Base-by-base conservation (phyloP, 768 basidiomycete species). In the Podaxis sp. region DNA sequence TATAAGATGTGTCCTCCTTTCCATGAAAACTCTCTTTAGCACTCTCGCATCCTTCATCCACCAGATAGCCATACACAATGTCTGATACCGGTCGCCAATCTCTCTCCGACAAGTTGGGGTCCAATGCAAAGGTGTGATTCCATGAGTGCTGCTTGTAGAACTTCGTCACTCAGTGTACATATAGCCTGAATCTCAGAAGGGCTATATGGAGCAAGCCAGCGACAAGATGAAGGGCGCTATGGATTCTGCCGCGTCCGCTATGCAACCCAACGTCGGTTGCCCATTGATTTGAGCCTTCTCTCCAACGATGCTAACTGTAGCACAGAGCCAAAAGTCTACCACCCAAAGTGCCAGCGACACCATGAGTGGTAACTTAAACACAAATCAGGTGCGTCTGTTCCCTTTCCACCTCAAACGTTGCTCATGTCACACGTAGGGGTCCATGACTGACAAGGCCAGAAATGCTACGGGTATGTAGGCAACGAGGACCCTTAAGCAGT, bases 141-240 rank as follows among this genome's bases (percentile, higher is more conserved):
- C 7, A 38, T 44, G 24, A 36, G 26, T 12, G 10, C 13, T 12
- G 15, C 38, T 20, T 10, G 12, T 24, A 24, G 8, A 13, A 10
- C 49, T 20, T 15, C 13, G n/a, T 2, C 30, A 11, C 38, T 20
- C 3, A 13, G 55, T 36, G 62, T 3, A 10, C 57, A 30, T 64
- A 3, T 56, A 86, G 85, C 85, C 85, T 67, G 85, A 87, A 66
- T 82, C 81, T 36, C 76, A 87, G 77, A 87, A 88, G 77, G 64
- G 76, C n/a, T 76, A 73, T 60, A 73, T 78, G 30, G 86, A 88
- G 77, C 77, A 84, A 24, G 65, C 76, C 8, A 71, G 78, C 53
- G 87, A 87, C 74, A 71, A 68, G 41, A 6, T 80, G 66, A 84
- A 83, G 68, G 81, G 84, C 64, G 75, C 70, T 58, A 63, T 71